Evolutionary conservation across 2,329 filamentous ascomycete genomes (phyloP).

Genomic region (Dothiorella sarmentorum): DNA sequence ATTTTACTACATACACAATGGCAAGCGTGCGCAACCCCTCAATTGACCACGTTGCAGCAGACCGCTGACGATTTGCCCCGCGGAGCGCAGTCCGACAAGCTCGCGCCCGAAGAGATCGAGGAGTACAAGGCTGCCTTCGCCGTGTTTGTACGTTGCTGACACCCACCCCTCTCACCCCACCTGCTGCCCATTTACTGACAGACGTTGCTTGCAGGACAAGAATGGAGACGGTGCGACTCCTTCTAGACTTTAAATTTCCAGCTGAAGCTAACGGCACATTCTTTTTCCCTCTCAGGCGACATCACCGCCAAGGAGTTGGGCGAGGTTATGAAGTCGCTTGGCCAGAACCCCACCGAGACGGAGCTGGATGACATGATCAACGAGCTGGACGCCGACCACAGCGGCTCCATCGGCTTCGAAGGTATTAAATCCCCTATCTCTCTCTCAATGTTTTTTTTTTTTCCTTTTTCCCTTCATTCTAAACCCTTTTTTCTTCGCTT

Average conservation of each 20-base stretch:
- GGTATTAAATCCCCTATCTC: conserved; percentile 36
- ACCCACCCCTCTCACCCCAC: conserved; percentile 4
- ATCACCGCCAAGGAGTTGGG: conserved; percentile 63
- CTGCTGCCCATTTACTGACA: conserved; percentile 25
- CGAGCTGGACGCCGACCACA: conserved; percentile 63
- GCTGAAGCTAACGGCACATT: background rate
- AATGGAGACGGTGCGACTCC: conserved; percentile 52
- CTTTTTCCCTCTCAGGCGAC: conserved; percentile 45
- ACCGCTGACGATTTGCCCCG: background rate
- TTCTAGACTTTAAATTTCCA: background rate
- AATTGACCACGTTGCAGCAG: background rate
- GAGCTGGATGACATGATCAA: conserved; percentile 65
- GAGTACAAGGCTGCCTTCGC: conserved; percentile 99
- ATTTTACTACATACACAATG: background rate
- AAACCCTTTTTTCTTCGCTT: too few species aligned
- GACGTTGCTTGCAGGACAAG: conserved; percentile 51
- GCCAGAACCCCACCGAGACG: conserved; percentile 59
- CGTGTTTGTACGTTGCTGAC: conserved; percentile 78
- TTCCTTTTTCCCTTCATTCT: too few species aligned
- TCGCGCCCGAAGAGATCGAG: conserved; percentile 99
- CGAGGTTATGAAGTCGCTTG: conserved; percentile 61
- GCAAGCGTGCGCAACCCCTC: background rate
- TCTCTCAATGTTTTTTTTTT: too few species aligned
- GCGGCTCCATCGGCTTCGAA: conserved; percentile 63
- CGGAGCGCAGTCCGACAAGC: conserved; percentile 75